These are phyloP conservation scores for Spathaspora hagerdaliae DNA, from an alignment of 805 yeast genomes.

Conservation along the genomic window DNA sequence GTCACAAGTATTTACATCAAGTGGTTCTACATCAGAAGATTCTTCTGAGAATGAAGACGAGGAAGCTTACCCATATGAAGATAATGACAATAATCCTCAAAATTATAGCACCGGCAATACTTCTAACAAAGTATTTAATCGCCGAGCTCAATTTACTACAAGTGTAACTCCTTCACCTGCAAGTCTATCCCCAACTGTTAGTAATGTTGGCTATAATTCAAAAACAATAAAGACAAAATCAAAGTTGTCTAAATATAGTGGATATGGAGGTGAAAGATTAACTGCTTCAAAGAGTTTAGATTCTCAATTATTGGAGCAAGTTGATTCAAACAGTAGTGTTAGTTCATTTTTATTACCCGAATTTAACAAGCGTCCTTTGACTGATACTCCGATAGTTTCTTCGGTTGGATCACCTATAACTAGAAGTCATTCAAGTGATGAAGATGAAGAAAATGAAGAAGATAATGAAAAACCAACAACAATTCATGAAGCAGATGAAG, in stretches of 20 bases:
- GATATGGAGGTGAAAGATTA: constrained; percentile 8
- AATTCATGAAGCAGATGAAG: not conserved
- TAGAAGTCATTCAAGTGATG: constrained; percentile 26
- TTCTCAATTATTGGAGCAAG: constrained; percentile 10
- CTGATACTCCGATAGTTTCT: constrained; percentile 70
- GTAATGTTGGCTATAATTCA: not conserved
- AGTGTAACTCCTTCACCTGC: constrained; percentile 7
- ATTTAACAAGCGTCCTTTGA: constrained; percentile 67
- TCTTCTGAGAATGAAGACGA: constrained; percentile 6
- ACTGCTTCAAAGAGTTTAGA: constrained; percentile 12
- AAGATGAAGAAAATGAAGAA: constrained; percentile 18
- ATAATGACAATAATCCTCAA: not conserved
- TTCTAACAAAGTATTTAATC: not conserved
- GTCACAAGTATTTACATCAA: constrained; percentile 5
- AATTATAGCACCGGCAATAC: not conserved
- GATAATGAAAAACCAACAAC: constrained; percentile 1
- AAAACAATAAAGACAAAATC: not conserved
- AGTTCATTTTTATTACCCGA: constrained; percentile 37
- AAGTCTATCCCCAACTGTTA: constrained; percentile 4
- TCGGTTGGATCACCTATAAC: constrained; percentile 51
- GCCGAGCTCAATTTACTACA: constrained; percentile 1
- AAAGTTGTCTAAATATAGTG: not conserved
- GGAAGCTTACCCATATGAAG: not conserved
- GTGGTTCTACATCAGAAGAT: constrained; percentile 5
- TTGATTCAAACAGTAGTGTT: constrained; percentile 7